These are phyloP conservation scores for Acidiella bohemica DNA, from an alignment of 495 filamentous ascomycete species.

Conservation along the genomic window DNA sequence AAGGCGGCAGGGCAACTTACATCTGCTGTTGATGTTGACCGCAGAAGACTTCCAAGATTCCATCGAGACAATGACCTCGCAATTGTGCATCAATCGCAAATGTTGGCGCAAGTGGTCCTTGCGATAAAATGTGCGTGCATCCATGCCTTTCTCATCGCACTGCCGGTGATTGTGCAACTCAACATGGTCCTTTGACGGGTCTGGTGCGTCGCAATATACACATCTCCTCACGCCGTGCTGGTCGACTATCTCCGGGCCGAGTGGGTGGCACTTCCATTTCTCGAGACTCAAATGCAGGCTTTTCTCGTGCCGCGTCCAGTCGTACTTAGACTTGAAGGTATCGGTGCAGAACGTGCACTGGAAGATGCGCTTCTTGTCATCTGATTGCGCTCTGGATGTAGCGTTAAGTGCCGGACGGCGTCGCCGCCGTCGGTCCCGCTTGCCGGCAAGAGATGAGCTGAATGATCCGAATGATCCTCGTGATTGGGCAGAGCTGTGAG, in stretches of 20 bases:
- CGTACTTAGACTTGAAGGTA: constrained; percentile 69
- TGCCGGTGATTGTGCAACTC: constrained; percentile 58
- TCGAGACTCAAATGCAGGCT: constrained; percentile 64
- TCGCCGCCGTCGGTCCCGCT: constrained; percentile 57
- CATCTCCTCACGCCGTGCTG: constrained; percentile 43
- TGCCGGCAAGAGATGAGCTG: constrained; percentile 45
- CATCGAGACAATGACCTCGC: constrained; percentile 49
- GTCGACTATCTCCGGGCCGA: constrained; percentile 38
- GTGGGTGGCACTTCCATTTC: constrained; percentile 43
- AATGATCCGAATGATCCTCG: constrained; percentile 44
- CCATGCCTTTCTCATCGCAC: constrained; percentile 50
- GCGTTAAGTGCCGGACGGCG: constrained; percentile 42
- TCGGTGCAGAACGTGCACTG: constrained; percentile 79
- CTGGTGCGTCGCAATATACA: constrained; percentile 48
- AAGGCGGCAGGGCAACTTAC: too few relatives aligned
- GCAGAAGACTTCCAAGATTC: constrained; percentile 48
- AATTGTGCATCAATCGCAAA: constrained; percentile 60
- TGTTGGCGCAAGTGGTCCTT: constrained; percentile 80
- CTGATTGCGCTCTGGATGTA: constrained; percentile 31
- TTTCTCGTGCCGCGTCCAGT: constrained; percentile 77
- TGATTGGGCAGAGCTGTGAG: constrained; percentile 56
- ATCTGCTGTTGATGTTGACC: constrained; percentile 26
- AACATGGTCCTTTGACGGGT: constrained; percentile 47
- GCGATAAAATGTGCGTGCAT: constrained; percentile 63
- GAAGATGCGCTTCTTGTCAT: constrained; percentile 40